Evolutionary conservation across 768 basidiomycete genomes (phyloP), one percentile per base, ranked within the genome.

Genomic region (Porphyrellus cyaneotinctus): DNA sequence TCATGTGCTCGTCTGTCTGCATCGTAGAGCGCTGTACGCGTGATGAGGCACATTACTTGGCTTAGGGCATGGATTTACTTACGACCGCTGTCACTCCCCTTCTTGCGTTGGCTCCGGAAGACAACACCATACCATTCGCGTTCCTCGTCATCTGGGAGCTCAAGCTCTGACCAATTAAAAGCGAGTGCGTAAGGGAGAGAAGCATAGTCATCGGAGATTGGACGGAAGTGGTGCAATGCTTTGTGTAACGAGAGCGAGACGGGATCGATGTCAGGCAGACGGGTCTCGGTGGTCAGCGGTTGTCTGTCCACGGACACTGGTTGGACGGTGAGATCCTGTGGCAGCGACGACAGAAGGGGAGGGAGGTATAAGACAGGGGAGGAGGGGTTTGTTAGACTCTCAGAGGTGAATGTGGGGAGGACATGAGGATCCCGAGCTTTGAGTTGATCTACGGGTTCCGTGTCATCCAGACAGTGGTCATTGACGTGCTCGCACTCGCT

Each of bases 121-220:
- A 83, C 91, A 12, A 98, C 95, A 55, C 85, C 85, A 65, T 95
- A 97, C 91, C 89, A 97, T 52, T 92, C 89, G 35, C 90, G 74
- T 58, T 89, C 88, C 42, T 88, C 83, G 3, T 86, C 79, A 47
- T 73, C 72, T 2, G 87, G 85, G 14, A 95, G 75, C 4, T 67
- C 64, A 2, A 95, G 74, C 41, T 87, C 79, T 17, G 69, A 62
- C 94, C 94, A 98, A 68, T 97, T 97, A 76, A 98, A 98, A 2
- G 91, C 88, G 24, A 83, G 75, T 3, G 72, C 72, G 60, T 95
- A 98, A 6, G 82, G 74, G 4, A 68, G 69, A 11, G 54, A 61
- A 0, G 91, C 86, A 57, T 95, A 97, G 31, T 81, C 67, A 14
- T 65, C 64, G 9, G 75, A 78, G 35, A 73, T 60, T 0, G 91